Conservation (phyloP, 2,329 filamentous ascomycete genomes). For the Diaporthe sp. region DNA sequence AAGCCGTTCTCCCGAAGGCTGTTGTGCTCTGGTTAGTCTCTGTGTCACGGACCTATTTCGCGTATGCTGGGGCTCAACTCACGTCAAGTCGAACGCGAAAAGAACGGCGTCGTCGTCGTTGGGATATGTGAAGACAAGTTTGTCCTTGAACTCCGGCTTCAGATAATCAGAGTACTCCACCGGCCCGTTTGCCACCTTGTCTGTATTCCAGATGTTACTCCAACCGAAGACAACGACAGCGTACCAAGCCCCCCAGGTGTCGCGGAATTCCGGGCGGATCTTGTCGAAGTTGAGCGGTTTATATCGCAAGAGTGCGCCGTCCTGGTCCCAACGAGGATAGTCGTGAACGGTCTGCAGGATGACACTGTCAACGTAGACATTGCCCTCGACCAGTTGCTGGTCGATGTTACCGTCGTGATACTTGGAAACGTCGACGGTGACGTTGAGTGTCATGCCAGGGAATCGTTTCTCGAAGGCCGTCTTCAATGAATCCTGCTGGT, state of each 20-base stretch:
- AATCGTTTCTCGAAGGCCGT: neutral
- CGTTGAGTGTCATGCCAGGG: neutral
- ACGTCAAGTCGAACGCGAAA: neutral
- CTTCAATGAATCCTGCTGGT: neutral
- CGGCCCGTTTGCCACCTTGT: neutral
- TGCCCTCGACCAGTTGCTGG: neutral
- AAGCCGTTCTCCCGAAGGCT: neutral
- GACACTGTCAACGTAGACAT: neutral
- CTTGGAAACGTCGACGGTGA: constrained; percentile 8
- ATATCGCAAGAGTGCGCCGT: neutral
- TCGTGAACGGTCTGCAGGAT: neutral
- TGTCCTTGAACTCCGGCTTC: constrained; percentile 8
- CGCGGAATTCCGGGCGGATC: neutral
- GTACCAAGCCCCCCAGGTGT: neutral
- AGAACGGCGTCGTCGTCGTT: neutral
- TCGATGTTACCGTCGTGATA: neutral
- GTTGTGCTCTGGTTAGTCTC: neutral
- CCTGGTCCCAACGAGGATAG: neutral
- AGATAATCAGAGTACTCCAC: neutral
- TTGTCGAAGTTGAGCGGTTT: neutral
- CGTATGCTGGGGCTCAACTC: neutral
- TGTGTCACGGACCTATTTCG: neutral
- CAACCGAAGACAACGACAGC: neutral
- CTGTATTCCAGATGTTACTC: neutral
- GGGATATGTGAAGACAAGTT: neutral